These are phyloP conservation scores for Vachellia collinsii DNA, from an alignment of 306 rosid species.

Conservation along the genomic window DNA sequence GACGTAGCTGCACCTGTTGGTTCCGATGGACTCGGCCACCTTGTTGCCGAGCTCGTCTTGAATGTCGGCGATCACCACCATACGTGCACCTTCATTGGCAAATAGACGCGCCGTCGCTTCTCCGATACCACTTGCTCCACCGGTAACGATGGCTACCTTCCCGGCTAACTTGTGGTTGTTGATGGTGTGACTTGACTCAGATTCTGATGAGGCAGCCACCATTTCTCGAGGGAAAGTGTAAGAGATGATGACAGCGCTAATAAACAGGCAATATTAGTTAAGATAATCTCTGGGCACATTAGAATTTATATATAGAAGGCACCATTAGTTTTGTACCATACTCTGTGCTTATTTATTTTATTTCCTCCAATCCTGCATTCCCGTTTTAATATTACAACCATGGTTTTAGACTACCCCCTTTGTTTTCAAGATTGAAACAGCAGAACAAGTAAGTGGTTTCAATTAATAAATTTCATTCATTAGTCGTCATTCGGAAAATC, in stretches of 20 bases:
- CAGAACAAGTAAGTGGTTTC: not conserved
- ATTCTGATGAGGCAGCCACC: not conserved
- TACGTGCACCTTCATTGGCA: conserved; percentile 44
- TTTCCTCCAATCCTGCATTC: no score
- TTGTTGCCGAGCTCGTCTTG: conserved; percentile 47
- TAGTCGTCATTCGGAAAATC: no score
- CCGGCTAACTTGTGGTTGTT: conserved; percentile 39
- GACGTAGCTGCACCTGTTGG: conserved; percentile 38
- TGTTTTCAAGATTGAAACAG: not conserved
- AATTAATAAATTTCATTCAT: no score
- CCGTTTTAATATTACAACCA: not conserved
- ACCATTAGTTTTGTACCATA: no score
- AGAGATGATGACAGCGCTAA: not conserved
- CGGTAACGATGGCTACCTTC: conserved; percentile 61
- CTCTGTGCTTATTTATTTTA: no score
- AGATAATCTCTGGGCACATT: not conserved
- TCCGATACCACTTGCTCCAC: conserved; percentile 72
- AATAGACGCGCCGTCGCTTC: conserved; percentile 58
- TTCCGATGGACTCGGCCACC: conserved; percentile 51
- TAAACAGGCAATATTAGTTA: not conserved
- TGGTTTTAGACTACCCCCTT: not conserved
- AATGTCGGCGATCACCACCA: conserved; percentile 58
- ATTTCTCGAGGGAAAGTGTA: not conserved
- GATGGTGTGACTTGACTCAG: not conserved
- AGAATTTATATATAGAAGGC: not conserved